Conservation (phyloP, 257 asterid genomes). For the Parsonsia alboflavescens region DNA sequence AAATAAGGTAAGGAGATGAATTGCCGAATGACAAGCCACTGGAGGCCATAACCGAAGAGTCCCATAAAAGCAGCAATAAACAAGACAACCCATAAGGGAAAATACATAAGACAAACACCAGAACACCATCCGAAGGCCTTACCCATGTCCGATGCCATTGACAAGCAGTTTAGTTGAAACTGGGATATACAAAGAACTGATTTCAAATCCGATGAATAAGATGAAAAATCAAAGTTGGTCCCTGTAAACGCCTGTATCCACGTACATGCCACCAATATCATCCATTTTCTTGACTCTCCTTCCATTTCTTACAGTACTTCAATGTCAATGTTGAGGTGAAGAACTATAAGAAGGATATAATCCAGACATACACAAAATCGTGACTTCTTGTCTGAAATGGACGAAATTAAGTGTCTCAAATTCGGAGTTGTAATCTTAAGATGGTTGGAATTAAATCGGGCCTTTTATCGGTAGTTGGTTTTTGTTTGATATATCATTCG, state of each 20-base stretch:
- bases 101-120: constrained; percentile 40
- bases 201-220: constrained; percentile 51
- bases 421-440: too few relatives aligned
- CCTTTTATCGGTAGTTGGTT: too few relatives aligned
- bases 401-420: too few relatives aligned
- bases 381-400: too few relatives aligned
- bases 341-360: too few relatives aligned
- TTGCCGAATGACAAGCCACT: constrained; percentile 48
- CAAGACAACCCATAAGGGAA: constrained; percentile 46
- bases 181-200: constrained; percentile 46
- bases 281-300: constrained; percentile 49
- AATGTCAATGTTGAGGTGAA: too few relatives aligned
- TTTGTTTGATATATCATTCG: too few relatives aligned
- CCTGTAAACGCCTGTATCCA: constrained; percentile 78
- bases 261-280: constrained; percentile 40
- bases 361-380: too few relatives aligned
- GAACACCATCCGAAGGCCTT: constrained; percentile 76
- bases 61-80: constrained; percentile 54
- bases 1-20: constrained; percentile 50
- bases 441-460: too few relatives aligned
- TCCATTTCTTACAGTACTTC: constrained; percentile 8
- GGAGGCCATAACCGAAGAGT: constrained; percentile 52
- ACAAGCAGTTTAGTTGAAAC: constrained; percentile 47
- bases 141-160: constrained; percentile 62
- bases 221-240: constrained; percentile 54